Evolutionary conservation across 495 filamentous ascomycete genomes (phyloP).

Genomic region (Cenococcum geophilum): DNA sequence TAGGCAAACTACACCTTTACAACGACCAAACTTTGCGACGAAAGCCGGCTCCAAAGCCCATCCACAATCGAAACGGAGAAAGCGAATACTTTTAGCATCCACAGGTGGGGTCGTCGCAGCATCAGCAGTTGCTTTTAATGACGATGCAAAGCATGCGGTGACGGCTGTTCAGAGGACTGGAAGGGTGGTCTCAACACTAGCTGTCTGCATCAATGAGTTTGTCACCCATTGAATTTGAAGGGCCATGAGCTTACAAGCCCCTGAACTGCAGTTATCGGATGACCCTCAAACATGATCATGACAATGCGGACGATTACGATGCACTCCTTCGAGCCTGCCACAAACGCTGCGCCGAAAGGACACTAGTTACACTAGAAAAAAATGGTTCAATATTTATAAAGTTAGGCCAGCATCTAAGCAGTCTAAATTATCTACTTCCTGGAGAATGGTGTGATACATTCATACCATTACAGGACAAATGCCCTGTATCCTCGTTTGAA

Average conservation of each 20-base stretch:
- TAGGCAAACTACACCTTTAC: conserved; percentile 17
- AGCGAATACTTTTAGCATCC: conserved; percentile 44
- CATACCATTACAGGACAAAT: conserved; percentile 91
- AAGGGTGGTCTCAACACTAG: conserved; percentile 69
- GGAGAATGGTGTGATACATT: conserved; percentile 94
- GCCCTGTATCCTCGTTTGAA: conserved; percentile 85
- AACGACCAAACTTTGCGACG: conserved; percentile 19
- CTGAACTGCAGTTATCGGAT: conserved; percentile 19
- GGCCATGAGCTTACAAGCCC: neutral
- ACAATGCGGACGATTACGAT: conserved; percentile 56
- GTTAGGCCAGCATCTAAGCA: conserved; percentile 90
- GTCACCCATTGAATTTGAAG: conserved; percentile 32
- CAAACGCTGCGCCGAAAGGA: conserved; percentile 84
- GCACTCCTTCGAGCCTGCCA: conserved; percentile 75
- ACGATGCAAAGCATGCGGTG: conserved; percentile 66
- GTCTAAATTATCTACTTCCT: conserved; percentile 93
- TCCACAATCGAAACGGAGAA: conserved; percentile 13
- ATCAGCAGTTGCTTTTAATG: conserved; percentile 59
- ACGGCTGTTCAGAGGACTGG: conserved; percentile 69
- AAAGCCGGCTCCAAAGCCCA: conserved; percentile 8
- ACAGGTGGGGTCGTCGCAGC: conserved; percentile 50
- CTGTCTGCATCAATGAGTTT: conserved; percentile 86
- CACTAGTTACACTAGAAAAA: conserved; percentile 78
- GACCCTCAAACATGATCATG: conserved; percentile 60
- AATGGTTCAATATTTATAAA: conserved; percentile 99